These are phyloP conservation scores for Chytriomyces hyalinus DNA, from an alignment of 192 early-diverging fungal species.

Conservation along the genomic window DNA sequence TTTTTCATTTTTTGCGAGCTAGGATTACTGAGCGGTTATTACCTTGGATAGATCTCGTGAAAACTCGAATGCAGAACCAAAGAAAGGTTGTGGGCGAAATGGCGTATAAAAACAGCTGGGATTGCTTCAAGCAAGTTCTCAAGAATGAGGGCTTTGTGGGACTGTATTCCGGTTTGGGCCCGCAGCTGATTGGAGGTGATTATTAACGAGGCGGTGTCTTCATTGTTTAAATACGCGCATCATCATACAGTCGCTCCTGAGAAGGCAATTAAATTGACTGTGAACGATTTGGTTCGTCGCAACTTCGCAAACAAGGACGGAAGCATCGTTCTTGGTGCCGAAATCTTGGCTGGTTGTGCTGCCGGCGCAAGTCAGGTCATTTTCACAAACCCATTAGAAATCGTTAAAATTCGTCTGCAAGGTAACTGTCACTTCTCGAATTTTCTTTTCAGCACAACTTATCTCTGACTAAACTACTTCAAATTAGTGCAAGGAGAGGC, in stretches of 20 bases:
- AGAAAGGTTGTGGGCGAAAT: conserved; percentile 85
- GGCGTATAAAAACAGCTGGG: conserved; percentile 92
- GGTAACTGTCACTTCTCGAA: conserved; percentile 34
- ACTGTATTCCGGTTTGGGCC: conserved; percentile 90
- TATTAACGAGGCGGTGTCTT: not conserved
- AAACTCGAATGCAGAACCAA: conserved; percentile 99
- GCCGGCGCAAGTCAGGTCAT: conserved; percentile 77
- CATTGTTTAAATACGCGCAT: not conserved
- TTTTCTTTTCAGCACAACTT: not conserved
- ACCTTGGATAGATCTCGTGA: conserved; percentile 80
- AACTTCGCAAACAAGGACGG: conserved; percentile 72
- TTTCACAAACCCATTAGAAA: conserved; percentile 97
- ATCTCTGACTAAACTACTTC: not conserved
- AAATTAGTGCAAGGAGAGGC: conserved; percentile 57
- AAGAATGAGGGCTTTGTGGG: conserved; percentile 88
- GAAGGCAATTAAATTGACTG: conserved; percentile 97
- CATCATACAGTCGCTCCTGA: conserved; percentile 86
- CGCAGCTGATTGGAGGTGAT: conserved; percentile 80
- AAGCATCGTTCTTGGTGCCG: conserved; percentile 74
- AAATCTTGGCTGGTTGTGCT: conserved; percentile 83
- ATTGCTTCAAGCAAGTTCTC: conserved; percentile 95
- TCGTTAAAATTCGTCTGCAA: conserved; percentile 98
- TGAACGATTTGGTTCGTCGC: conserved; percentile 89
- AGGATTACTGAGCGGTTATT: not conserved
- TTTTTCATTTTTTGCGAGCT: not conserved